Percentiles rank a stretch among this genome's conserved stretches.
phyloP scores from a whole-genome alignment of 192 early-diverging fungal species.

The Coemansia brasiliensis region DNA sequence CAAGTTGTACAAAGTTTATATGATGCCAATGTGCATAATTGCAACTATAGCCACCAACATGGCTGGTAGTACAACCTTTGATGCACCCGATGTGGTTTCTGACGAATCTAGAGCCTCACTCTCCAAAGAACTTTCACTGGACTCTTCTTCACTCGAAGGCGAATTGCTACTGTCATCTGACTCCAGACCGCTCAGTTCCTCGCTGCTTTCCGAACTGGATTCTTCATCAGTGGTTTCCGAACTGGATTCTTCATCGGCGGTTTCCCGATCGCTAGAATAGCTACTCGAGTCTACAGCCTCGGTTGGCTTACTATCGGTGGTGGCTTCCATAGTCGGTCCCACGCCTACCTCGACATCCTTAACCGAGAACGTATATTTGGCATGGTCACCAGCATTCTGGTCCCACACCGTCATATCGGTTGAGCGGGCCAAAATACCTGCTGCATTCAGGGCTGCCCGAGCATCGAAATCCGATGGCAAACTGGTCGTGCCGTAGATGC shows the following conservation, averaged over 20 bases:
- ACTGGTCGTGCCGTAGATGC: slow-evolving; percentile 18
- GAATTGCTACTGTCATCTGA: neutral
- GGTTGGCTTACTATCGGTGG: no score
- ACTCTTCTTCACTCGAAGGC: no score
- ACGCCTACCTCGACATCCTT: slow-evolving; percentile 5
- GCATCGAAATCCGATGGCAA: slow-evolving; percentile 15
- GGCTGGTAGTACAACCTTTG: slow-evolving; percentile 2
- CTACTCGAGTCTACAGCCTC: no score
- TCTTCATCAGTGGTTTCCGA: no score
- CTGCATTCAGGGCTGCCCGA: slow-evolving; percentile 15
- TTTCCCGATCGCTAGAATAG: no score
- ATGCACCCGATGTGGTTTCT: no score
- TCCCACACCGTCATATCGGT: slow-evolving; percentile 27
- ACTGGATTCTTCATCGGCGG: no score
- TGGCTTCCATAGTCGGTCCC: neutral
- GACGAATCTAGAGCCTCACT: no score
- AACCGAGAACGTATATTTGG: slow-evolving; percentile 10
- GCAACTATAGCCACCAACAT: neutral
- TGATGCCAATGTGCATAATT: no score
- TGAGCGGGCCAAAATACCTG: slow-evolving; percentile 10
- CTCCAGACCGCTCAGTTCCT: neutral
- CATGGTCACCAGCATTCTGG: slow-evolving; percentile 14
- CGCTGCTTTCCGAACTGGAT: slow-evolving; percentile 4
- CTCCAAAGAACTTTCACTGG: no score
- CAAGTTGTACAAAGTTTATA: no score